A percentile compares a stretch with the other conserved stretches of the same genome.
Evolutionary conservation across 2,329 filamentous ascomycete genomes (phyloP).

Genomic region (Furcasterigmium sp.): DNA sequence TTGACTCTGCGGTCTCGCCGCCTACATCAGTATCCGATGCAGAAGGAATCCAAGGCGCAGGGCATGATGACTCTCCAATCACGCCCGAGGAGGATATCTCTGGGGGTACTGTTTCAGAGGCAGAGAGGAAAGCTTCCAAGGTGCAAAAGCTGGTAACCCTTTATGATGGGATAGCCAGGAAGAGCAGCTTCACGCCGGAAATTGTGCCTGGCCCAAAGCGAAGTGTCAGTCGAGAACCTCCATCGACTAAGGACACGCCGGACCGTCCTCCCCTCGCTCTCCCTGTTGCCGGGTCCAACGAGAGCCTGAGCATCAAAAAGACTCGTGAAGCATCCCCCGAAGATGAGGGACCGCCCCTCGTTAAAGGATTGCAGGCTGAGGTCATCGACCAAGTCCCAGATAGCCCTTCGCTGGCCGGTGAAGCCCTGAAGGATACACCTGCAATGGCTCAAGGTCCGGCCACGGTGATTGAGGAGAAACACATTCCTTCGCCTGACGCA

Average conservation of each 20-base stretch:
- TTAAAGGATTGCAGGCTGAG: no score
- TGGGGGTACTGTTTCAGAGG: conserved; percentile 21
- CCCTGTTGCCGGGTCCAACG: no score
- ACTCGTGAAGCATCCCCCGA: no score
- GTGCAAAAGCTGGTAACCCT: conserved; percentile 46
- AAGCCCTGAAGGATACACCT: no score
- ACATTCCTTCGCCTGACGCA: no score
- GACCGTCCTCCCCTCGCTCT: no score
- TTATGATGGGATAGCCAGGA: conserved; percentile 39
- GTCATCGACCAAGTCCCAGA: no score
- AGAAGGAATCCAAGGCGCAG: conserved; percentile 17
- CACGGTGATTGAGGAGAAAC: no score
- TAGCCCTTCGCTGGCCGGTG: no score
- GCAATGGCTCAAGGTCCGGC: no score
- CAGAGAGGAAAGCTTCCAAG: conserved; percentile 31
- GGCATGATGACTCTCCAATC: conserved; percentile 33
- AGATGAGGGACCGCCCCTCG: no score
- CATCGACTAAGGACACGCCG: neutral
- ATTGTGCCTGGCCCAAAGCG: neutral
- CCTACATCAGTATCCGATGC: conserved; percentile 8
- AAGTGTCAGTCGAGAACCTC: neutral
- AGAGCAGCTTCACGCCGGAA: conserved; percentile 1
- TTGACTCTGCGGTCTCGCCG: neutral
- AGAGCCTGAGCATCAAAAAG: no score
- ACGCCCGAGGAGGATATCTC: conserved; percentile 35